Conservation (phyloP, 306 rosid genomes). For the Abrus precatorius region DNA sequence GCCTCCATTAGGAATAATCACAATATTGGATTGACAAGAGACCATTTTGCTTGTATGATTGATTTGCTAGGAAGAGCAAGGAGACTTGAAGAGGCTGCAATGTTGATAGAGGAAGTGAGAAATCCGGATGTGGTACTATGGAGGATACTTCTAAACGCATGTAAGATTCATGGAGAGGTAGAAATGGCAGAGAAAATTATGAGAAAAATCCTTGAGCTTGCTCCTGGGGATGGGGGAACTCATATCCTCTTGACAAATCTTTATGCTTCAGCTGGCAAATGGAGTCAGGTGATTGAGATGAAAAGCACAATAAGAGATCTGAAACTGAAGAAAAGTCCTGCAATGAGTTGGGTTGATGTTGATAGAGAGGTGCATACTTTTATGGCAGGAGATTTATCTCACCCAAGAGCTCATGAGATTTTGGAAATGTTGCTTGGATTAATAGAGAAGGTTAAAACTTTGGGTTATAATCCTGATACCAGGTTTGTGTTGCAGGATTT, state of each 20-base stretch:
- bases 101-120: conserved; percentile 60
- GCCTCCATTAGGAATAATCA: conserved; percentile 50
- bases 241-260: conserved; percentile 69
- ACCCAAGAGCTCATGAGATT: conserved; percentile 61
- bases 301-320: conserved; percentile 67
- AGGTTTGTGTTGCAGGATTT: conserved; percentile 70
- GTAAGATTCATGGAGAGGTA: conserved; percentile 68
- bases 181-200: conserved; percentile 72
- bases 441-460: conserved; percentile 54
- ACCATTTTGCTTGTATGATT: conserved; percentile 72
- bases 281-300: conserved; percentile 73
- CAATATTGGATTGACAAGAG: conserved; percentile 61
- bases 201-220: conserved; percentile 55
- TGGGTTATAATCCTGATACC: conserved; percentile 73
- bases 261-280: conserved; percentile 76
- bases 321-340: conserved; percentile 68
- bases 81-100: conserved; percentile 76
- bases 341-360: conserved; percentile 76
- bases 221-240: conserved; percentile 70
- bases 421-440: conserved; percentile 54
- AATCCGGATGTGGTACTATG: conserved; percentile 71
- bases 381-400: conserved; percentile 81
- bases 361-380: conserved; percentile 71
- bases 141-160: conserved; percentile 72
- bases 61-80: conserved; percentile 69